Conservation (phyloP, 2,329 filamentous ascomycete genomes). For the Colletotrichum abscissum region DNA sequence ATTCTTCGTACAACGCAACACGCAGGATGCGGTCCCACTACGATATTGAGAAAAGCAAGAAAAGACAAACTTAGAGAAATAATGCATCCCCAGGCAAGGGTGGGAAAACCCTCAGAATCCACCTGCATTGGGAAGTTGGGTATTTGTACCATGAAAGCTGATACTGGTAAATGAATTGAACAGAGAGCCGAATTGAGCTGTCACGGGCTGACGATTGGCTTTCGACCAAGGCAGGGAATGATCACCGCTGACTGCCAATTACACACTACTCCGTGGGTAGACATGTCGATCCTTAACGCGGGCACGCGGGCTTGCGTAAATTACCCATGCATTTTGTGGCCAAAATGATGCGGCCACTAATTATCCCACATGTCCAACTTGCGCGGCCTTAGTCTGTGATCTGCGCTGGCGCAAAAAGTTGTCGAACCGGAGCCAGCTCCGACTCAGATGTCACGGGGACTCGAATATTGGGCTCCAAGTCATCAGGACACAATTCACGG, state of each 20-base stretch:
- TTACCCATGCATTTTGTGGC: neutral
- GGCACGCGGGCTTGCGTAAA: neutral
- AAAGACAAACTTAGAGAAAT: too few species aligned
- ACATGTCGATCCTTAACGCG: neutral
- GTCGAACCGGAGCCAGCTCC: constrained; percentile 16
- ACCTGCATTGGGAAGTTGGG: neutral
- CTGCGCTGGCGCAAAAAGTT: neutral
- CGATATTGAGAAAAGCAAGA: too few species aligned
- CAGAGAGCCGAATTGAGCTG: neutral
- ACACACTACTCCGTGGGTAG: neutral
- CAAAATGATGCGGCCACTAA: neutral
- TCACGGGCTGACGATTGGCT: neutral
- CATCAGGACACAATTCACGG: neutral
- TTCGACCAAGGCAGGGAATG: neutral
- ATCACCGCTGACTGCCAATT: neutral
- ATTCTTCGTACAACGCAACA: neutral
- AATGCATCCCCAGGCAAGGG: neutral
- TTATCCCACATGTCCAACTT: neutral
- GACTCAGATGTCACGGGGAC: neutral
- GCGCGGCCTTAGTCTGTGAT: neutral
- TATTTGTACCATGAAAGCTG: neutral
- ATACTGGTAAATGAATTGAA: neutral
- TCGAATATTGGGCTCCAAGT: neutral
- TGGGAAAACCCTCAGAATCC: constrained; percentile 19
- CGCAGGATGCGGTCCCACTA: neutral